Conservation (phyloP, 768 basidiomycete species). For the Gautieria morchelliformis region DNA sequence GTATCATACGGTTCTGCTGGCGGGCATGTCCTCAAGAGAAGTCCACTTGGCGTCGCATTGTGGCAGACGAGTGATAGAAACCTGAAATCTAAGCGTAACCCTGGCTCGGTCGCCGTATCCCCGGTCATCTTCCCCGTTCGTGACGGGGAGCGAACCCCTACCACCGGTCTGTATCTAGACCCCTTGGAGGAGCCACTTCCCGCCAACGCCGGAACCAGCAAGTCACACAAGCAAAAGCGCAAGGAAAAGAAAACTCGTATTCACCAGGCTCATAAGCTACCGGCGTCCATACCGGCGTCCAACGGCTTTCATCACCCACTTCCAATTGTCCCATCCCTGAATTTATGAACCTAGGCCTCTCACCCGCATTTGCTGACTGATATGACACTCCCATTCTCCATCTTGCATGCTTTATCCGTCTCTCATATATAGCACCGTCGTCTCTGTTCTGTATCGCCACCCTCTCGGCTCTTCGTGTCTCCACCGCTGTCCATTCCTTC, state of each 20-base stretch:
- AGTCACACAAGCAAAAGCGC: conserved; percentile 54
- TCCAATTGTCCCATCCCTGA: conserved; percentile 2
- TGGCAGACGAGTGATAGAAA: conserved; percentile 27
- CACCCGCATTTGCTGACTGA: background rate
- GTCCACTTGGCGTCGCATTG: conserved; percentile 47
- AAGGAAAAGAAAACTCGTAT: conserved; percentile 44
- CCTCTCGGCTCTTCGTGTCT: background rate
- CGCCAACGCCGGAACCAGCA: conserved; percentile 33
- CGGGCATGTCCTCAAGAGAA: conserved; percentile 42
- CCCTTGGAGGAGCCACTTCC: conserved; percentile 16
- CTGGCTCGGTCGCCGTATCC: conserved; percentile 31
- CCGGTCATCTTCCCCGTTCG: conserved; percentile 43
- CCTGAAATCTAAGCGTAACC: conserved; percentile 22
- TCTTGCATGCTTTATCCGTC: background rate
- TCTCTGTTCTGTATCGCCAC: background rate
- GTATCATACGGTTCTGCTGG: conserved; percentile 12
- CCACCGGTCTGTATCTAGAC: conserved; percentile 22
- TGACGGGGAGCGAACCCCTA: conserved; percentile 51
- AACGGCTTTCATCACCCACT: background rate
- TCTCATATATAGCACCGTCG: background rate
- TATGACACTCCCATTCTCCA: background rate
- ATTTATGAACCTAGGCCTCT: conserved; percentile 1
- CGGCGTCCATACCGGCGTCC: background rate
- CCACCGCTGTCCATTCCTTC: too few species aligned
- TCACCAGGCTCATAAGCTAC: background rate